Percentiles rank a stretch among this genome's conserved stretches.
Evolutionary conservation across 805 yeast species (phyloP).

Genomic region (Nakazawaea peltata): DNA sequence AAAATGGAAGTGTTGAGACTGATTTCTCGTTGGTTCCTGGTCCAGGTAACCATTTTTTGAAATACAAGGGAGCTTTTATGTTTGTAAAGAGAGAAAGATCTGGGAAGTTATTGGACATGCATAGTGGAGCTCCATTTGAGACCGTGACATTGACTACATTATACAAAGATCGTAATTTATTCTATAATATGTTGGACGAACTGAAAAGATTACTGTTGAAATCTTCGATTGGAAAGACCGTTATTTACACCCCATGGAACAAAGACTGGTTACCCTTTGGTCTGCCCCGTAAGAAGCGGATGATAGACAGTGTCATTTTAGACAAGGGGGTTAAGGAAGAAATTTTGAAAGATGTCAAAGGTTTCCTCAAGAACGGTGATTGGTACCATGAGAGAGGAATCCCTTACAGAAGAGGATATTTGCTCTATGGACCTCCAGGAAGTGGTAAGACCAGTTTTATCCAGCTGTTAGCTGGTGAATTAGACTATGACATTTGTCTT

Average conservation of each 20-base stretch:
- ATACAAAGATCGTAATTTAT: constrained; percentile 68
- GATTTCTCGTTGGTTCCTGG: constrained; percentile 92
- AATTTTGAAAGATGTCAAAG: constrained; percentile 66
- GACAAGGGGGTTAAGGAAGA: constrained; percentile 66
- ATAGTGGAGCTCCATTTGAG: constrained; percentile 91
- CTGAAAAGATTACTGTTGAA: constrained; percentile 80
- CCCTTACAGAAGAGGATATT: constrained; percentile 92
- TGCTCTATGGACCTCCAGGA: constrained; percentile 96
- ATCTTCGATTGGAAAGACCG: constrained; percentile 88
- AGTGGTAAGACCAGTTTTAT: constrained; percentile 94
- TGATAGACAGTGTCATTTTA: constrained; percentile 77
- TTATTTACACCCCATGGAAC: constrained; percentile 90
- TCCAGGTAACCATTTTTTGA: constrained; percentile 87
- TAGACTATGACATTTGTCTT: constrained; percentile 93
- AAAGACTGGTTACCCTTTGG: constrained; percentile 99
- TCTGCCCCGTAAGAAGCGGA: constrained; percentile 81
- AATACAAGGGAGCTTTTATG: constrained; percentile 83
- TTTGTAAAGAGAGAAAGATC: constrained; percentile 85
- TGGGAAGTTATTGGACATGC: constrained; percentile 79
- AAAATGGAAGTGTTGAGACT: constrained; percentile 84
- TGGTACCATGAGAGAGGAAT: constrained; percentile 98
- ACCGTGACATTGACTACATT: constrained; percentile 91
- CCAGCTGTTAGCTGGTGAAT: constrained; percentile 93
- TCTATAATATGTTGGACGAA: constrained; percentile 61
- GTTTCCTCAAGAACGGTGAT: constrained; percentile 68